Evolutionary conservation across 768 basidiomycete species (phyloP).

Genomic region (Serendipita sp.): DNA sequence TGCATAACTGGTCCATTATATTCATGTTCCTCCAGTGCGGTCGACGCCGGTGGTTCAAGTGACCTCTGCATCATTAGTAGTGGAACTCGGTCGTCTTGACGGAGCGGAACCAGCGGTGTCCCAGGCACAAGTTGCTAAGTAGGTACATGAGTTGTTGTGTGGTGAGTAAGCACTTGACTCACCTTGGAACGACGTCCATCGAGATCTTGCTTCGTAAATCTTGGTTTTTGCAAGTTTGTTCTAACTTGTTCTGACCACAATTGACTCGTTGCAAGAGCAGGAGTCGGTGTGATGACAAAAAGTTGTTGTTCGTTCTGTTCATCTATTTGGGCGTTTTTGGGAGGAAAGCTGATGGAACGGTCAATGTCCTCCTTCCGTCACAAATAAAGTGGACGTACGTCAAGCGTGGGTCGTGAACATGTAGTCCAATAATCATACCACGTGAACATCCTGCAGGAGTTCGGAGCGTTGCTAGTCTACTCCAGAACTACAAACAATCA

Average conservation of each 20-base stretch:
- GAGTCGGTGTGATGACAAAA: slow-evolving; percentile 34
- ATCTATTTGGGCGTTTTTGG: slow-evolving; percentile 44
- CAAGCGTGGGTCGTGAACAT: slow-evolving; percentile 71
- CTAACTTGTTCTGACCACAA: slow-evolving; percentile 57
- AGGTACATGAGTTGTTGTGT: not conserved
- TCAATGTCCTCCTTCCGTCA: not conserved
- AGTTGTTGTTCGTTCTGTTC: slow-evolving; percentile 16
- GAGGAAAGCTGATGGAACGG: slow-evolving; percentile 49
- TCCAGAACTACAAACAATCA: slow-evolving; percentile 42
- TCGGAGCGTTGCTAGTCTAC: slow-evolving; percentile 38
- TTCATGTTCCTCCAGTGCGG: slow-evolving; percentile 12
- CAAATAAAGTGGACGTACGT: slow-evolving; percentile 31
- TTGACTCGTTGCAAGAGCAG: slow-evolving; percentile 41
- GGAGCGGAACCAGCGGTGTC: slow-evolving; percentile 41
- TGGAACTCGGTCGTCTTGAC: slow-evolving; percentile 71
- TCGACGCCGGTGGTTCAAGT: slow-evolving; percentile 25
- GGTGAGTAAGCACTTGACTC: slow-evolving; percentile 1
- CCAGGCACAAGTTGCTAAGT: slow-evolving; percentile 63
- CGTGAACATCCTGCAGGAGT: slow-evolving; percentile 50
- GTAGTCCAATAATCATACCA: slow-evolving; percentile 63
- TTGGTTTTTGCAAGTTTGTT: slow-evolving; percentile 36
- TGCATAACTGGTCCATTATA: slow-evolving; percentile 29
- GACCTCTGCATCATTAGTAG: slow-evolving; percentile 70
- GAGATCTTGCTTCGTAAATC: slow-evolving; percentile 67
- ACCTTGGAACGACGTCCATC: slow-evolving; percentile 72